These are phyloP conservation scores for Fusarium circinatum DNA, from an alignment of 2,329 filamentous ascomycete genomes.

Conservation along the genomic window DNA sequence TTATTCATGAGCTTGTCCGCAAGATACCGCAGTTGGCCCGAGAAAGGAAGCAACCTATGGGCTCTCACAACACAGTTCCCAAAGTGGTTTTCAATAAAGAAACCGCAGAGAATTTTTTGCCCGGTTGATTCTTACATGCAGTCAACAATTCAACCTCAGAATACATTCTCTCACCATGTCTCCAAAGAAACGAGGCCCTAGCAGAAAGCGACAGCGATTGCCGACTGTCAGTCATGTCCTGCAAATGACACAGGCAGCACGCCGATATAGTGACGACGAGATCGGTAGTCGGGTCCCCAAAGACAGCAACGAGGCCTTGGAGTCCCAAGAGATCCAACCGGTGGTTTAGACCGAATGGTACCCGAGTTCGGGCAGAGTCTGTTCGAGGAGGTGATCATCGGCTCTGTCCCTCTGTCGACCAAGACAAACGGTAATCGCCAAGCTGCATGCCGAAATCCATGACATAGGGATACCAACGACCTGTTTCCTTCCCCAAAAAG, in stretches of 20 bases:
- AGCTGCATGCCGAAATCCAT: background rate
- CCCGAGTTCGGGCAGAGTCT: background rate
- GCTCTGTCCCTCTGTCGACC: background rate
- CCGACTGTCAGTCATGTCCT: background rate
- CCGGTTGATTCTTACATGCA: background rate
- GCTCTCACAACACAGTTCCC: too few species aligned
- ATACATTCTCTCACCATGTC: background rate
- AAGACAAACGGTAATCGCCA: background rate
- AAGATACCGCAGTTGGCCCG: too few species aligned
- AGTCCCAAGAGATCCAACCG: background rate
- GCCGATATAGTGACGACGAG: background rate
- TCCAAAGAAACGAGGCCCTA: background rate
- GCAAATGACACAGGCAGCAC: too few species aligned
- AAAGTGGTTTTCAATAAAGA: too few species aligned
- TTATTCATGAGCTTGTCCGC: too few species aligned
- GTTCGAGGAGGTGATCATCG: background rate
- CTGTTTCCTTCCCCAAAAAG: too few species aligned
- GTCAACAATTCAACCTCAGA: background rate
- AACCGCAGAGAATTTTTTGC: background rate
- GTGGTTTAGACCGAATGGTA: background rate
- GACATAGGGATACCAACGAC: background rate
- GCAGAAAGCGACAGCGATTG: background rate
- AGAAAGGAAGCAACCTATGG: too few species aligned
- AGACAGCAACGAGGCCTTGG: background rate
- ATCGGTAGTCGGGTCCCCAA: background rate